Conservation (phyloP, 495 filamentous ascomycete genomes). For the Podospora anserina region DNA sequence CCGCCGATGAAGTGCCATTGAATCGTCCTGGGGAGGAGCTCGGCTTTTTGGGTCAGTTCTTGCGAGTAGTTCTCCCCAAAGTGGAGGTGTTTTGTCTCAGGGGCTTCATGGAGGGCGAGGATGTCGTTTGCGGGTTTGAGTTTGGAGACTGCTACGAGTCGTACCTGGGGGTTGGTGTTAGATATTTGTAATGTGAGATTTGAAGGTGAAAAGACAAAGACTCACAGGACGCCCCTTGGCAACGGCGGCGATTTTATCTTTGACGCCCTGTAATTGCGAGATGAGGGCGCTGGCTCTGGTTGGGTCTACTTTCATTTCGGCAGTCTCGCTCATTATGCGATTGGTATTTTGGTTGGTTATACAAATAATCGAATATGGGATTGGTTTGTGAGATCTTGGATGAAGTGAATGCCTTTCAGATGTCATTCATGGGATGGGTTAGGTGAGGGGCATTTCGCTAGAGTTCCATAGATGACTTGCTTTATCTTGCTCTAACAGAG, state of each 20-base stretch:
- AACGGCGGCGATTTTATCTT: conserved; percentile 43
- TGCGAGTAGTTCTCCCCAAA: conserved; percentile 98
- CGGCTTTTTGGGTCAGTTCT: conserved; percentile 83
- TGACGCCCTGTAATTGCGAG: conserved; percentile 46
- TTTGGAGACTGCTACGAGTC: conserved; percentile 91
- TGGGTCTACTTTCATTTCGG: conserved; percentile 53
- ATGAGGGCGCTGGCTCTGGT: conserved; percentile 47
- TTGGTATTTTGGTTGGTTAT: background rate
- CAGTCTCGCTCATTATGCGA: conserved; percentile 32
- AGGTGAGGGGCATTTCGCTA: background rate
- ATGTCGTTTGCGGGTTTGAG: conserved; percentile 88
- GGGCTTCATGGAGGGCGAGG: conserved; percentile 67
- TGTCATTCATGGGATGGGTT: background rate
- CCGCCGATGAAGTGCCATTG: conserved; percentile 96
- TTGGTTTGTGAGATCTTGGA: background rate
- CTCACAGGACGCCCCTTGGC: conserved; percentile 47
- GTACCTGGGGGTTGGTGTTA: conserved; percentile 51
- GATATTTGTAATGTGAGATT: background rate
- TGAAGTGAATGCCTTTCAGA: background rate
- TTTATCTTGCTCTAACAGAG: background rate
- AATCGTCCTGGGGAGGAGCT: conserved; percentile 69
- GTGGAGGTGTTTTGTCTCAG: conserved; percentile 59
- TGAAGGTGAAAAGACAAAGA: background rate
- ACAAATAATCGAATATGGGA: background rate
- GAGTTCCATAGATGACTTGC: background rate